phyloP scores from a whole-genome alignment of 345 rosid species.

The Geranium rotundifolium region DNA sequence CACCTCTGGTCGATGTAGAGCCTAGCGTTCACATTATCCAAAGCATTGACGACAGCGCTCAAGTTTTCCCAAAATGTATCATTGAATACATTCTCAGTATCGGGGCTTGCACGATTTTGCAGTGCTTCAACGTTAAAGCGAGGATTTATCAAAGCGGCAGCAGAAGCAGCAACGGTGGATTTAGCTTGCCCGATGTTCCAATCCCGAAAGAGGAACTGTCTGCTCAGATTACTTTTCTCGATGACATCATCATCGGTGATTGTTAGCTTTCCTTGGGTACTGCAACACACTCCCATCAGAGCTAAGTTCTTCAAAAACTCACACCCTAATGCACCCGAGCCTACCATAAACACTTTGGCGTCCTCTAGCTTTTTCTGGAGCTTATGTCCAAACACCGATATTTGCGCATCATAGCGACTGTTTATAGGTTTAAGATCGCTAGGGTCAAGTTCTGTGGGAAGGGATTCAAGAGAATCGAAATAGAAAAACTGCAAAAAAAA shows the following conservation, averaged over 20 bases:
- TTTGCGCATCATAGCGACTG: conserved; percentile 93
- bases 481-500: conserved; percentile 68
- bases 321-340: conserved; percentile 98
- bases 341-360: conserved; percentile 70
- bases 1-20: conserved; percentile 95
- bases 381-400: conserved; percentile 90
- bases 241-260: conserved; percentile 97
- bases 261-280: conserved; percentile 67
- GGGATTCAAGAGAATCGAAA: conserved; percentile 91
- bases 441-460: conserved; percentile 62
- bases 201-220: conserved; percentile 96
- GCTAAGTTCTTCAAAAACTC: conserved; percentile 93
- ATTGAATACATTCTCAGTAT: conserved; percentile 85
- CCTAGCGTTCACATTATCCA: conserved; percentile 95
- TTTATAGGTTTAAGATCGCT: conserved; percentile 55
- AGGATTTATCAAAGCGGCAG: conserved; percentile 76
- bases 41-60: conserved; percentile 71
- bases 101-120: conserved; percentile 88
- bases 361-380: conserved; percentile 89
- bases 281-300: conserved; percentile 92
- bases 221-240: conserved; percentile 97
- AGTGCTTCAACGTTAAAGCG: conserved; percentile 64
- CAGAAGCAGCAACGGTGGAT: conserved; percentile 95
- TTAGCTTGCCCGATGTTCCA: conserved; percentile 99
- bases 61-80: conserved; percentile 90